phyloP scores from a whole-genome alignment of 2,329 filamentous ascomycete species.

The Sphaerulina vaccinii region DNA sequence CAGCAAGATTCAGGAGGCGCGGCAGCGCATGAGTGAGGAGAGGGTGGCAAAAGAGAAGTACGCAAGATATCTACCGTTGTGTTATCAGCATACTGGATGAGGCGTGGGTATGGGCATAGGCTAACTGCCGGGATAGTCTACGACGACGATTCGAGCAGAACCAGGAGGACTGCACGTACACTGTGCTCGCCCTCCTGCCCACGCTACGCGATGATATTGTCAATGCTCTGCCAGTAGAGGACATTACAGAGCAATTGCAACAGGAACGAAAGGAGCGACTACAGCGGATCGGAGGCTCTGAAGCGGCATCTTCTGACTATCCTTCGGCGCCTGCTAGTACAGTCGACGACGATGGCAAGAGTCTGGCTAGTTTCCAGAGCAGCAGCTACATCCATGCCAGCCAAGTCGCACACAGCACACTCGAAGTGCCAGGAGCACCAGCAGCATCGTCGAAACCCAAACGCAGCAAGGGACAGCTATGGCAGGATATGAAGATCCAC shows the following conservation, averaged over 20 bases:
- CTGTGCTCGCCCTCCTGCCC: constrained; percentile 89
- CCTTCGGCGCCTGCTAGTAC: constrained; percentile 64
- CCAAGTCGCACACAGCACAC: constrained; percentile 58
- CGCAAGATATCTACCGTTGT: background rate
- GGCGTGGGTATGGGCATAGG: background rate
- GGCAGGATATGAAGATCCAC: constrained; percentile 96
- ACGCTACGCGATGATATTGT: constrained; percentile 88
- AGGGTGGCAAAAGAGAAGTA: constrained; percentile 97
- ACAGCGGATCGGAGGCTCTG: constrained; percentile 48
- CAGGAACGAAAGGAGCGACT: constrained; percentile 80
- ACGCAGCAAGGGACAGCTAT: constrained; percentile 88
- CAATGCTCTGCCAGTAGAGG: constrained; percentile 83
- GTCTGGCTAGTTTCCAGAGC: constrained; percentile 71
- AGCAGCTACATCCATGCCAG: constrained; percentile 82
- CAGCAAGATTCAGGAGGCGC: constrained; percentile 85
- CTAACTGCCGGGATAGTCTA: constrained; percentile 57
- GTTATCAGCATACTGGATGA: background rate
- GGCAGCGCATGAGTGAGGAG: constrained; percentile 95
- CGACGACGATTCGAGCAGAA: constrained; percentile 97
- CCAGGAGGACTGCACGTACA: constrained; percentile 97
- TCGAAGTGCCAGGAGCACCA: constrained; percentile 17
- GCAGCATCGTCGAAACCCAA: constrained; percentile 52
- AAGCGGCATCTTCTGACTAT: constrained; percentile 57
- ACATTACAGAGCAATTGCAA: constrained; percentile 89
- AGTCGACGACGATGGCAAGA: constrained; percentile 79